Conservation (phyloP, 176 grass and related monocot genomes). For the Miscanthus lutarioriparius region DNA sequence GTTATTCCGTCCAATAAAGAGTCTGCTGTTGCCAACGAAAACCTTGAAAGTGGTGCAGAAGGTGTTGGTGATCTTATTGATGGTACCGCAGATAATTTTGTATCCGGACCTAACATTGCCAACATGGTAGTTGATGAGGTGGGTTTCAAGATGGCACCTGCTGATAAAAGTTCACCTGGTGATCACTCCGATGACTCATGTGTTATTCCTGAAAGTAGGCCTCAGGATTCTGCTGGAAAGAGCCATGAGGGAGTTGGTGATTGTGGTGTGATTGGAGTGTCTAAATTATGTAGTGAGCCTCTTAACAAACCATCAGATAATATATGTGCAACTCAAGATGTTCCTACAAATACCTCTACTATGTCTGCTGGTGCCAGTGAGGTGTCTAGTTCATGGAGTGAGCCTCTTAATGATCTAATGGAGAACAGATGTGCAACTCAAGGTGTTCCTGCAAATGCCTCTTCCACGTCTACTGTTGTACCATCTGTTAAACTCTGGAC, state of each 20-base stretch:
- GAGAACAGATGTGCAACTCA: slow-evolving; percentile 25
- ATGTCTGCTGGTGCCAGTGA: slow-evolving; percentile 40
- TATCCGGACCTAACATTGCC: slow-evolving; percentile 29
- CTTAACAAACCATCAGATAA: slow-evolving; percentile 14
- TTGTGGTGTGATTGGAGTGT: slow-evolving; percentile 32
- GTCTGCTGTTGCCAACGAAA: slow-evolving; percentile 15
- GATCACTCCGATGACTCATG: slow-evolving; percentile 5
- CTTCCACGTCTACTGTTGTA: slow-evolving; percentile 40
- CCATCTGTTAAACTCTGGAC: slow-evolving; percentile 90
- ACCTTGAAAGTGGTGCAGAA: slow-evolving; percentile 26
- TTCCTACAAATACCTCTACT: slow-evolving; percentile 30
- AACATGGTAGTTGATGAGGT: slow-evolving; percentile 16
- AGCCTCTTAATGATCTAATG: slow-evolving; percentile 3
- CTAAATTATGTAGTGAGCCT: slow-evolving; percentile 15
- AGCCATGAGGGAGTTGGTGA: slow-evolving; percentile 37
- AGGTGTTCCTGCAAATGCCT: slow-evolving; percentile 30
- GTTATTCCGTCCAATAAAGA: slow-evolving; percentile 31
- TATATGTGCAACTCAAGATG: slow-evolving; percentile 26
- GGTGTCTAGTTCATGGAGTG: slow-evolving; percentile 27
- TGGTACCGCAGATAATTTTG: slow-evolving; percentile 12
- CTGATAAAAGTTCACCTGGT: slow-evolving; percentile 31
- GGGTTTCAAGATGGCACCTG: background rate
- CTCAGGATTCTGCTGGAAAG: slow-evolving; percentile 36
- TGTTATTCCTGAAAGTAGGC: slow-evolving; percentile 46
- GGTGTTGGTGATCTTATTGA: background rate